Percentiles rank a stretch among this genome's conserved stretches.
These are phyloP conservation scores for Ulota crispa DNA, from an alignment of 225 moss, liverwort and hornwort species.

Conservation along the genomic window DNA sequence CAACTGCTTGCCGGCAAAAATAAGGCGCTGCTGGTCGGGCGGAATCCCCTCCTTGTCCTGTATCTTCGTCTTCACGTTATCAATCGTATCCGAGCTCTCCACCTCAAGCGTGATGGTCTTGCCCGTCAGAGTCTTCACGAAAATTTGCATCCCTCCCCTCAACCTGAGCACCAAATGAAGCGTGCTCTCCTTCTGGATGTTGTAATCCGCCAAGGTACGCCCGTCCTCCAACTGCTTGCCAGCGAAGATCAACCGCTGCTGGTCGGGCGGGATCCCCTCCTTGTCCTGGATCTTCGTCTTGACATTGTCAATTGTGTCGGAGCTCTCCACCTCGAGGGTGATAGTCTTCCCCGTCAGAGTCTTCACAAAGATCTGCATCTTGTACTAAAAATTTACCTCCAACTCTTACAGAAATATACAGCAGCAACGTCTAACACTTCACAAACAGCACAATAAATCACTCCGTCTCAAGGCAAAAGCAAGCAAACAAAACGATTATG, in stretches of 20 bases:
- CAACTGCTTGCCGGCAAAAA: constrained; percentile 21
- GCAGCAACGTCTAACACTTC: neutral
- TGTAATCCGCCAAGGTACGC: constrained; percentile 16
- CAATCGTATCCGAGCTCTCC: constrained; percentile 23
- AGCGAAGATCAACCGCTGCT: constrained; percentile 18
- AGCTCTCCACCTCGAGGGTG: constrained; percentile 27
- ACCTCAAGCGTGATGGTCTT: constrained; percentile 18
- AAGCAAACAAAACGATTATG: rapidly evolving
- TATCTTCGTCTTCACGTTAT: constrained; percentile 25
- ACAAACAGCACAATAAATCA: neutral
- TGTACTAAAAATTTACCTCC: neutral
- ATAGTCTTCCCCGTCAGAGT: constrained; percentile 25
- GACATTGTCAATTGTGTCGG: constrained; percentile 11
- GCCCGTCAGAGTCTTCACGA: constrained; percentile 15
- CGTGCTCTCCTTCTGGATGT: constrained; percentile 27
- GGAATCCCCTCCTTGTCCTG: constrained; percentile 23
- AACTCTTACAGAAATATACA: rapidly evolving
- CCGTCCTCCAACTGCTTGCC: constrained; percentile 37
- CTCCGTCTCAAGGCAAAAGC: rapidly evolving
- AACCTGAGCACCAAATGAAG: constrained; percentile 18
- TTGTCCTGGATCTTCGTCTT: constrained; percentile 29
- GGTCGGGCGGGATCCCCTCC: constrained; percentile 22
- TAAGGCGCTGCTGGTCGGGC: constrained; percentile 8
- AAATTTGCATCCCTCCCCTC: constrained; percentile 22
- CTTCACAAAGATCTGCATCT: constrained; percentile 44